phyloP scores from a whole-genome alignment of 306 rosid species.

The Urtica urens region DNA sequence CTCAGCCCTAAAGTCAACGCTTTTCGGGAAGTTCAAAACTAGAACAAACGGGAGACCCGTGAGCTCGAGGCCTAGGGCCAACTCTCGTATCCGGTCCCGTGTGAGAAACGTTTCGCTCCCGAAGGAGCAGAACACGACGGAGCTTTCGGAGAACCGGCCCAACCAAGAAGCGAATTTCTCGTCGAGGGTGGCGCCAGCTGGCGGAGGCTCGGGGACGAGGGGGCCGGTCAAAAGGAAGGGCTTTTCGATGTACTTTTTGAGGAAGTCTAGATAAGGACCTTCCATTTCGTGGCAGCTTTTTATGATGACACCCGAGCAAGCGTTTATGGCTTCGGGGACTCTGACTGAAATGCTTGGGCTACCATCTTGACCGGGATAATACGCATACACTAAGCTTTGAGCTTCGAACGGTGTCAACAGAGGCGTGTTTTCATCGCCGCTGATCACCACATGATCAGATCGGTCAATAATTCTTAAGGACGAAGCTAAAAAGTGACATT shows the following conservation, averaged over 20 bases:
- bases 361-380: slow-evolving; percentile 14
- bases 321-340: slow-evolving; percentile 14
- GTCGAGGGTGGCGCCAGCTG: slow-evolving; percentile 8
- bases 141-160: slow-evolving; percentile 10
- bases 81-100: slow-evolving; percentile 30
- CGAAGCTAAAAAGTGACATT: too few species aligned
- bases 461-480: too few species aligned
- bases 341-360: slow-evolving; percentile 25
- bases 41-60: slow-evolving; percentile 32
- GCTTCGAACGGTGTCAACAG: slow-evolving; percentile 29
- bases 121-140: slow-evolving; percentile 37
- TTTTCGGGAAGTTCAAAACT: slow-evolving; percentile 31
- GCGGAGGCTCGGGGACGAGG: slow-evolving; percentile 30
- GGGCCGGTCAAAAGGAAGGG: slow-evolving; percentile 28
- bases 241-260: slow-evolving; percentile 20
- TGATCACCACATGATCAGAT: too few species aligned
- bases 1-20: slow-evolving; percentile 7
- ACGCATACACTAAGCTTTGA: slow-evolving; percentile 20
- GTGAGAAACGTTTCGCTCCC: slow-evolving; percentile 44
- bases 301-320: slow-evolving; percentile 16
- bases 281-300: slow-evolving; percentile 35
- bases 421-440: background rate
- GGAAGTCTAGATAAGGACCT: slow-evolving; percentile 20
- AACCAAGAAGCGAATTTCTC: slow-evolving; percentile 33
- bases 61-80: slow-evolving; percentile 33